phyloP scores from a whole-genome alignment of 2,329 filamentous ascomycete genomes.

The Phialophora expanda region DNA sequence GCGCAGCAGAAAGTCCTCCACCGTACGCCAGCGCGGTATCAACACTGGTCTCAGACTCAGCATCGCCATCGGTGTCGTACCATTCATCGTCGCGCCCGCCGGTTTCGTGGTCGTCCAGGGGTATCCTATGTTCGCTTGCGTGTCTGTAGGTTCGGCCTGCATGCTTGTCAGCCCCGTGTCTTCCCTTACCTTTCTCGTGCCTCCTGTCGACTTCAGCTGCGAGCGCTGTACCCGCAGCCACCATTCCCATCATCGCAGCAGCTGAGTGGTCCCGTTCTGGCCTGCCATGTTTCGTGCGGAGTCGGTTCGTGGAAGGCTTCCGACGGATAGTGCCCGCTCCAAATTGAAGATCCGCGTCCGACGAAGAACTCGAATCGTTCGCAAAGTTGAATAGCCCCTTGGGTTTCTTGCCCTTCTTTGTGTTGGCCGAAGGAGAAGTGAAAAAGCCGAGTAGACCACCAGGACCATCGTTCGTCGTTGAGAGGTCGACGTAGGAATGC shows the following conservation, averaged over 20 bases:
- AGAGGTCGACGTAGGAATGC: conserved; percentile 71
- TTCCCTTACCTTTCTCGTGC: conserved; percentile 33
- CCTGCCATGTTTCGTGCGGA: conserved; percentile 33
- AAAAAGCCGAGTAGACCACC: conserved; percentile 69
- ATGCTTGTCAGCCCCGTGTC: conserved; percentile 30
- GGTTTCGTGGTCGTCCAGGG: conserved; percentile 26
- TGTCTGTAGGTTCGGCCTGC: conserved; percentile 22
- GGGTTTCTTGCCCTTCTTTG: conserved; percentile 49
- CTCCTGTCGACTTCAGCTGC: conserved; percentile 46
- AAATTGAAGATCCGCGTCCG: conserved; percentile 72
- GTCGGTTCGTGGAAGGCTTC: conserved; percentile 41
- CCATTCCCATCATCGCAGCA: conserved; percentile 55
- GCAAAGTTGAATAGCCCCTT: conserved; percentile 60
- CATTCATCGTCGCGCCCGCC: conserved; percentile 59
- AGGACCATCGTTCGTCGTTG: conserved; percentile 58
- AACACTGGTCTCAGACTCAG: conserved; percentile 58
- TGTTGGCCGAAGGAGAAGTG: conserved; percentile 63
- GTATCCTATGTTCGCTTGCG: conserved; percentile 16
- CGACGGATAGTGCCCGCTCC: conserved; percentile 60
- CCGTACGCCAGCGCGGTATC: conserved; percentile 68
- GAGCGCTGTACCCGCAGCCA: conserved; percentile 54
- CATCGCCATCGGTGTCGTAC: conserved; percentile 63
- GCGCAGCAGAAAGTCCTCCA: conserved; percentile 47
- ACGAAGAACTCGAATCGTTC: conserved; percentile 70
- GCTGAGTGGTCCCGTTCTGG: conserved; percentile 48